Evolutionary conservation across 2,329 filamentous ascomycete species (phyloP), one percentile per base, ranked within the genome.

Genomic region (Neonectria punicea): DNA sequence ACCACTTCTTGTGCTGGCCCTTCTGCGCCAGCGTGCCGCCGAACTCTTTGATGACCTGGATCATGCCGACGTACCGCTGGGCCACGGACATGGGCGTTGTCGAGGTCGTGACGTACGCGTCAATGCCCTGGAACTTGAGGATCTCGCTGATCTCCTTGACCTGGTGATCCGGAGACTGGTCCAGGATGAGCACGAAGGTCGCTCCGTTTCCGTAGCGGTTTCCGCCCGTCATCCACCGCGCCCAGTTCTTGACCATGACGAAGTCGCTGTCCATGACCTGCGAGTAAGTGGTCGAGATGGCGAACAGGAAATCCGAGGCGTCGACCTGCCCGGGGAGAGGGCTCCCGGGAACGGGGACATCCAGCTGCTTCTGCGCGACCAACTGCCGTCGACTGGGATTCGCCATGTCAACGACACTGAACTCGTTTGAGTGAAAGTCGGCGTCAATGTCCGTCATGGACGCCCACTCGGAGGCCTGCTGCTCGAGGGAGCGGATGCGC

Each of bases 171-270:
- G 73, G 73, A 1, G 80, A 80, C 36, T 77, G 77, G 51, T 84
- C 80, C 41, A 85, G 75, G 16, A 79, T 74, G 36, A 85, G 73
- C 16, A 84, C 68, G 13, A 84, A 68, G 5, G 75, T 78, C 3
- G 82, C 83, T 11, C 83, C 83, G 64, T 84, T 84, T 2, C 79
- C 80, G 13, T 71, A 68, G 3, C 78, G 75, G 9, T 75, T 74
- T 4, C 80, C 80, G 49, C 82, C 75, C 0, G 83, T 83, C 60
- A 85, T 76, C 82, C 82, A 85, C 3, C 82, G 76, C 41, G 80
- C 74, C 83, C 83, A 85, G 62, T 81, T 79, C 46, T 74, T 75
- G 6, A 84, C 68, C 46, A 83, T 71, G 10, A 80, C 77, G 60
- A 77, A 78, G 56, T 83, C 77, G 10, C 77, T 72, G 47, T 79